Conservation (phyloP, 2,329 filamentous ascomycete species). For the Penicillium sp. region DNA sequence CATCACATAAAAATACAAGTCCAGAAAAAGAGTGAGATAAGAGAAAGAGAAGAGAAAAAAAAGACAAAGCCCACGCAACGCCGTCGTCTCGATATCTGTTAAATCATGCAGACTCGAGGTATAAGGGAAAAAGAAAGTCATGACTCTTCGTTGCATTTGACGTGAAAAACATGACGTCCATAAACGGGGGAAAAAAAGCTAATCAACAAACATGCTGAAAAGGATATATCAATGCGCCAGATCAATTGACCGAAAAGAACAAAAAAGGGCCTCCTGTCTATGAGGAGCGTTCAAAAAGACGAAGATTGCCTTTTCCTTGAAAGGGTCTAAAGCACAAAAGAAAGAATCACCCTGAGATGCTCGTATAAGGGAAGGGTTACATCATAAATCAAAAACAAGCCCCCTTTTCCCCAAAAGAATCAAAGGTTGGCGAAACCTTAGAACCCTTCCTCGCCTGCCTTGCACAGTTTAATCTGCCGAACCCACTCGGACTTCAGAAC, state of each 20-base stretch:
- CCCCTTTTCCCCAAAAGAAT: background rate
- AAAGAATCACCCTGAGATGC: constrained; percentile 17
- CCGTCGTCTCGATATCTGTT: background rate
- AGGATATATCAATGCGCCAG: constrained; percentile 19
- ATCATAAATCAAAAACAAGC: constrained; percentile 4
- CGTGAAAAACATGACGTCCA: constrained; percentile 31
- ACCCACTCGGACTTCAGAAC: constrained; percentile 99
- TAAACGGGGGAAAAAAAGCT: constrained; percentile 23
- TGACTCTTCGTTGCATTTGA: constrained; percentile 42
- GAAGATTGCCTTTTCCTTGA: constrained; percentile 10
- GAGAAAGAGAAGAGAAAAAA: background rate
- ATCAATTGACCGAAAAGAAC: constrained; percentile 8
- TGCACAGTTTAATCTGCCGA: constrained; percentile 94
- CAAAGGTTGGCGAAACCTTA: constrained; percentile 42
- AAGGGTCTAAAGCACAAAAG: constrained; percentile 17
- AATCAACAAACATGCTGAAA: constrained; percentile 22
- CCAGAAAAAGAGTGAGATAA: background rate
- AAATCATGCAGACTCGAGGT: background rate
- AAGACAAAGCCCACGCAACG: background rate
- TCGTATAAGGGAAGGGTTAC: background rate
- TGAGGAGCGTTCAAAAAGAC: constrained; percentile 21
- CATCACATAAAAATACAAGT: background rate
- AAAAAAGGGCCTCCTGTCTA: constrained; percentile 20
- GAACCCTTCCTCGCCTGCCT: constrained; percentile 92
- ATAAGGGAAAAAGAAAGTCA: constrained; percentile 27